These are phyloP conservation scores for Colletotrichum coccodes DNA, from an alignment of 2,329 filamentous ascomycete species.

Conservation along the genomic window DNA sequence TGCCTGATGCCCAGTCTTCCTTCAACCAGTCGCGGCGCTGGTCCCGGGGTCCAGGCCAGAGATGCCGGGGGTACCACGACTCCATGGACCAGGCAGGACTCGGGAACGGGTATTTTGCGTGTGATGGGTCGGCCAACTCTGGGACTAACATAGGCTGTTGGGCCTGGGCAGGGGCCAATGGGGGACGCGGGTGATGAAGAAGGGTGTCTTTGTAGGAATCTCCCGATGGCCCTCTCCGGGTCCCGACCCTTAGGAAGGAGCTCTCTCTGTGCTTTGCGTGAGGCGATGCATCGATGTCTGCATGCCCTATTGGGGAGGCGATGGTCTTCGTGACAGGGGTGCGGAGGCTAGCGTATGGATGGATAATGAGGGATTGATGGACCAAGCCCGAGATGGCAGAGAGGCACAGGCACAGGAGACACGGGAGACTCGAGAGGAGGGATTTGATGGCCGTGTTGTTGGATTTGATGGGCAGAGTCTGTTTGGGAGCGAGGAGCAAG, in stretches of 20 bases:
- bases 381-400: slow-evolving; percentile 16
- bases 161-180: slow-evolving; percentile 20
- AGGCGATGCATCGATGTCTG: slow-evolving; percentile 24
- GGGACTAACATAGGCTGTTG: slow-evolving; percentile 24
- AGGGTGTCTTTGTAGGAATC: slow-evolving; percentile 28
- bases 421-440: too few relatives aligned
- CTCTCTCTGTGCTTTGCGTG: slow-evolving; percentile 19
- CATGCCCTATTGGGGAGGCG: slow-evolving; percentile 26
- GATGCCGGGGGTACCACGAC: slow-evolving; percentile 27
- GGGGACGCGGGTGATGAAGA: neutral
- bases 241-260: neutral
- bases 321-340: slow-evolving; percentile 19
- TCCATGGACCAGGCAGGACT: slow-evolving; percentile 30
- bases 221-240: slow-evolving; percentile 11
- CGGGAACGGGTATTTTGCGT: slow-evolving; percentile 26
- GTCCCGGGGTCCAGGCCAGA: slow-evolving; percentile 17
- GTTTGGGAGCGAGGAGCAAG: neutral
- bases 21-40: slow-evolving; percentile 27
- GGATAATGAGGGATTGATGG: slow-evolving; percentile 12
- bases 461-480: neutral
- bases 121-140: slow-evolving; percentile 24
- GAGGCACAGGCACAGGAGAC: slow-evolving; percentile 7
- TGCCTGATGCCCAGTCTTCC: slow-evolving; percentile 5
- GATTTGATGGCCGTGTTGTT: neutral
- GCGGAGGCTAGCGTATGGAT: neutral